Evolutionary conservation across 495 filamentous ascomycete genomes (phyloP), one percentile per base, ranked within the genome.

Genomic region (Neurospora tetrasperma): DNA sequence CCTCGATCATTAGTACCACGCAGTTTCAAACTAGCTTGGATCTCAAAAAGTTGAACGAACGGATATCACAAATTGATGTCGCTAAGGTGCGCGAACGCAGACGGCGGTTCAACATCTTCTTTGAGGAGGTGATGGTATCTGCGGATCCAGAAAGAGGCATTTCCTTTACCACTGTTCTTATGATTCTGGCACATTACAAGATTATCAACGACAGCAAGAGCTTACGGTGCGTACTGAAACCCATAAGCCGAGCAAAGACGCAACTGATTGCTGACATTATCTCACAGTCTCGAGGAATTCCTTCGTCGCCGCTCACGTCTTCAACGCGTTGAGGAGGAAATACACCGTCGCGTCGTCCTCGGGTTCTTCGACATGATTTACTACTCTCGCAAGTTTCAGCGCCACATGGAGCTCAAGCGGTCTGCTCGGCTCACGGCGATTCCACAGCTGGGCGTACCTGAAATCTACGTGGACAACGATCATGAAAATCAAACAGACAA

Each of bases 121-220:
- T 93, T 77, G 94, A 98, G 84, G 96, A 99, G 83, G 90, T 98
- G 42, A 88, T 98, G 80, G 96, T 98, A 11, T 96, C 94, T 5
- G 93, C 94, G 11, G 93, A 98, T 82, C 90, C 90, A 0, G 90
- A 92, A 71, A 88, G 90, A 68, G 96, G 96, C 35, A 94, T 99
- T 70, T 91, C 92, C 7, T 99, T 99, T 82, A 97, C 93, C 23
- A 89, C 91, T 7, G 91, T 97, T n/a, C 84, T 99, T 69, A 94
- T 99, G 93, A 97, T 97, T 72, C 86, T 99, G 20, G 95, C 96
- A 18, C 96, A 99, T 82, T 96, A 98, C 86, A 99, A 99, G 74
- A 93, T 99, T 78, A 99, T 99, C 79, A 97, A 89, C 74, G 96
- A 99, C 84, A 98, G 90, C 84, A 98, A 98, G 85, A 96, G 93